Conservation (phyloP, 331 rosid species). For the Arachis monticola region DNA sequence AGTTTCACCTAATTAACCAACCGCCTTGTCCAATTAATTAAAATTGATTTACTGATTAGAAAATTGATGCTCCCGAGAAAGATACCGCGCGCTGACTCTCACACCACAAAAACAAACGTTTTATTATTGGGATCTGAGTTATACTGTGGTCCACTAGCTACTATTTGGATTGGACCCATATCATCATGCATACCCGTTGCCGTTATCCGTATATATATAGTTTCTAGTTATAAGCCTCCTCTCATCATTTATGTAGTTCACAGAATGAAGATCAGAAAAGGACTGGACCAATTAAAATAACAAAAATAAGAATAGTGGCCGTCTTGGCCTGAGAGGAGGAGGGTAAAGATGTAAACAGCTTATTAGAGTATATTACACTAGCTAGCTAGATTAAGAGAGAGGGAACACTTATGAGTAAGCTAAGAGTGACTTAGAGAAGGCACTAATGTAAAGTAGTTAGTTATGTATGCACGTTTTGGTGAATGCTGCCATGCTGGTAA, state of each 20-base stretch:
- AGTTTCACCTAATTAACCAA: slow-evolving; percentile 52
- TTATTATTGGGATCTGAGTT: slow-evolving; percentile 32
- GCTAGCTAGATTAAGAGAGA: not conserved
- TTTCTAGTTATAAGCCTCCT: slow-evolving; percentile 32
- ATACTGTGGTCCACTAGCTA: slow-evolving; percentile 40
- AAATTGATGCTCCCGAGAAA: slow-evolving; percentile 70
- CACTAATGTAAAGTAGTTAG: slow-evolving; percentile 56
- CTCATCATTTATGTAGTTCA: slow-evolving; percentile 45
- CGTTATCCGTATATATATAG: slow-evolving; percentile 33
- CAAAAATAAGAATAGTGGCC: slow-evolving; percentile 18
- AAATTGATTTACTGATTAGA: slow-evolving; percentile 23
- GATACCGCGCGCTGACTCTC: slow-evolving; percentile 59
- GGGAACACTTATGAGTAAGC: slow-evolving; percentile 27
- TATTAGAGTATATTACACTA: not conserved
- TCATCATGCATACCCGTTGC: slow-evolving; percentile 14
- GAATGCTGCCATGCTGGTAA: slow-evolving; percentile 55
- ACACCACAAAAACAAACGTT: slow-evolving; percentile 62
- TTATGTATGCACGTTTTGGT: slow-evolving; percentile 74
- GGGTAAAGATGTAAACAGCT: slow-evolving; percentile 32
- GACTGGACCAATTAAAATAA: slow-evolving; percentile 36
- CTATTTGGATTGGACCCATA: slow-evolving; percentile 47
- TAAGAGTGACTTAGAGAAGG: slow-evolving; percentile 23
- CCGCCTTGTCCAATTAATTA: not conserved
- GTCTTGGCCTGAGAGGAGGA: not conserved
- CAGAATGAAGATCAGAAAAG: slow-evolving; percentile 39